Conservation (phyloP, 2,329 filamentous ascomycete genomes). For the Alternaria hordeiaustralica region DNA sequence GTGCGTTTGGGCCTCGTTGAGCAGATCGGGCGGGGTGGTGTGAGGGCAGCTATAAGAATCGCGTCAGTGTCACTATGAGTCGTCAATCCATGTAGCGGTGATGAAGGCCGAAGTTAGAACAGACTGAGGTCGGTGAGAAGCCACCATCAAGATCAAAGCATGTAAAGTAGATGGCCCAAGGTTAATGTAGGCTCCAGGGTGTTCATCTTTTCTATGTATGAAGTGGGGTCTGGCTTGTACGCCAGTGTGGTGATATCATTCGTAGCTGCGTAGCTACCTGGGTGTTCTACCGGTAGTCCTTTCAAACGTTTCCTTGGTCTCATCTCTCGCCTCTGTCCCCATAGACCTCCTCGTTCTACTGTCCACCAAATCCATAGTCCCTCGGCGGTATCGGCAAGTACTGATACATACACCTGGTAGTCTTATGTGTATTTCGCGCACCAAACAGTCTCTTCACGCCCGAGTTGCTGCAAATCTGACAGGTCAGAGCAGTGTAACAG, state of each 20-base stretch:
- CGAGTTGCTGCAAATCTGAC: constrained; percentile 5
- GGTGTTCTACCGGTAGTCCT: neutral
- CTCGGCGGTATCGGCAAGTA: neutral
- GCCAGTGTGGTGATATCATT: neutral
- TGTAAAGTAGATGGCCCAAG: neutral
- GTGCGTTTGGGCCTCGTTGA: neutral
- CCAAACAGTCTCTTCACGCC: neutral
- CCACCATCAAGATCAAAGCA: neutral
- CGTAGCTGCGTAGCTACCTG: neutral
- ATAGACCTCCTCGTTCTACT: neutral
- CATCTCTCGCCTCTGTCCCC: neutral
- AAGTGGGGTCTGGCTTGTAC: neutral
- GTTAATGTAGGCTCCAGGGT: neutral
- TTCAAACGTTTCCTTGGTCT: neutral
- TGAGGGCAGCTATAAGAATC: neutral
- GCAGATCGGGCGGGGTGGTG: neutral
- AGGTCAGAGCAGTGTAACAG: constrained; percentile 8
- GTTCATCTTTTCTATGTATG: no score
- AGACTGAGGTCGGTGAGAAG: no score
- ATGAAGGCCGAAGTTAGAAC: neutral
- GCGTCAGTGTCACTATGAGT: no score
- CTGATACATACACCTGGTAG: constrained; percentile 7
- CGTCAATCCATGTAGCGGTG: neutral
- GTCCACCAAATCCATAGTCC: neutral
- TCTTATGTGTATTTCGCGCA: constrained; percentile 2